Base-by-base conservation (phyloP, 208 protist genomes). In the Angomonas deanei region DNA sequence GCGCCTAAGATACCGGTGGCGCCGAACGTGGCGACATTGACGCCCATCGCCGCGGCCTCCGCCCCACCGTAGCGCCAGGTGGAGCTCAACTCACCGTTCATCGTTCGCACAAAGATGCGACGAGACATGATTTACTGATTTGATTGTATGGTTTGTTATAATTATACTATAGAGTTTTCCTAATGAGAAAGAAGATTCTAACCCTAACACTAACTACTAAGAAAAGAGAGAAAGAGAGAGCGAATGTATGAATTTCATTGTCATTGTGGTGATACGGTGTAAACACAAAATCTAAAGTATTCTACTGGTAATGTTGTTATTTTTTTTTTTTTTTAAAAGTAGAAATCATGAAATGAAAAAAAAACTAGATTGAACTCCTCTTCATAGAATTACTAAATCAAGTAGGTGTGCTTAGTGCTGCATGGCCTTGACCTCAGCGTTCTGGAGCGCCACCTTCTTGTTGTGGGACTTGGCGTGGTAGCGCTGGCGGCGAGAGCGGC, bases 21-120 rank as follows among this genome's bases (percentile, higher is more conserved):
- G 27, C 89, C 89, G 38, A 95, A 95, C 42, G 81, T 91, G 38
- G 80, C 85, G 8, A 92, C 76, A 61, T 89, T 95, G 34, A 95
- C 86, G 21, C 84, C 84, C 76, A 95, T 85, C 34, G 86, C 84
- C 50, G 86, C 84, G 33, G 86, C 75, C 65, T 92, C 85, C 2
- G 81, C 77, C 19, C 82, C 86, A 47, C 77, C 78, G 64, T 88
- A 69, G 21, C 86, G 80, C 86, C 89, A 95, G 2, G 83, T 88
- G 54, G 76, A 83, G 55, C 85, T 89, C 17, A 92, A 64, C 68
- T 95, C 86, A 48, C 89, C 89, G 61, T 90, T 92, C 82, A 93
- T 86, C 71, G 72, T 93, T 15, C 89, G 89, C 52, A 73, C 84
- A 80, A 89, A 95, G 54, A 91, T 68, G 50, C 89, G 78, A 42